Conservation (phyloP, 1,284 basidiomycete genomes). For the Ceratobasidium papillatum region DNA sequence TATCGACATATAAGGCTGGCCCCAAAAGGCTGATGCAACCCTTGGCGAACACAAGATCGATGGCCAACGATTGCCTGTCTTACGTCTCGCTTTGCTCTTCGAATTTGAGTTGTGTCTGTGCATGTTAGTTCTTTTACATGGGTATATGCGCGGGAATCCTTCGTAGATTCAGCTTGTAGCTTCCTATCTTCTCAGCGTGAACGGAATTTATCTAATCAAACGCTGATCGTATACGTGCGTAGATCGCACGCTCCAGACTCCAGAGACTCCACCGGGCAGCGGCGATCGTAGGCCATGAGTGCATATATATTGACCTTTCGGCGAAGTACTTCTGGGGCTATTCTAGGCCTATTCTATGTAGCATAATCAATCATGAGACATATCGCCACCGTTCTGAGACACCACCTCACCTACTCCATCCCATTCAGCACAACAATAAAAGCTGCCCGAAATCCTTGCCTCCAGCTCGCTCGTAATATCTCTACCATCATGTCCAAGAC, state of each 20-base stretch:
- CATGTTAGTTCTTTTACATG: neutral
- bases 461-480: neutral
- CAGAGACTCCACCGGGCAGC: neutral
- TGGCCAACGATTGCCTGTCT: neutral
- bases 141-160: neutral
- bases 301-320: slow-evolving; percentile 14
- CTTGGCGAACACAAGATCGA: neutral
- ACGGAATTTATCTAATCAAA: neutral
- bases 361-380: neutral
- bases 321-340: neutral
- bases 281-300: neutral
- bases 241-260: neutral
- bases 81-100: neutral
- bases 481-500: slow-evolving; percentile 20
- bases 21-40: neutral
- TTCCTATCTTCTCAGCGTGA: neutral
- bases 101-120: neutral
- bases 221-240: neutral
- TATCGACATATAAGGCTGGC: neutral
- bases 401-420: slow-evolving; percentile 8
- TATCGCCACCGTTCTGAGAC: slow-evolving; percentile 9
- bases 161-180: neutral
- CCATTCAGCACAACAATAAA: neutral
- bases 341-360: neutral
- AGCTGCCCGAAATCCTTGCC: neutral